These are phyloP conservation scores for Colletotrichum navitas DNA, from an alignment of 2,329 filamentous ascomycete species.

Conservation along the genomic window DNA sequence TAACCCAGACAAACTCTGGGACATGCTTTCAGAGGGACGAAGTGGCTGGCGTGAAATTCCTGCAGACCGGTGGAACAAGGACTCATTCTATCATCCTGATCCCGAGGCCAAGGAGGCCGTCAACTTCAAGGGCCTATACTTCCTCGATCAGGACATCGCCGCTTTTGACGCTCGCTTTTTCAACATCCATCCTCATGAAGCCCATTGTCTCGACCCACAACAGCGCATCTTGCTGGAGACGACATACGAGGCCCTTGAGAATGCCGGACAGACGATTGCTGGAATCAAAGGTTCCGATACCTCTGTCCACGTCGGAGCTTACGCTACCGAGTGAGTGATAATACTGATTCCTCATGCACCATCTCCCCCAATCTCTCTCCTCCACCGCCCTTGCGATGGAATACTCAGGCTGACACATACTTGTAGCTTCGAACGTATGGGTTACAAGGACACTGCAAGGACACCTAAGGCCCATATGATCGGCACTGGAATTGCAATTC, in stretches of 20 bases:
- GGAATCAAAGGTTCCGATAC: slow-evolving; percentile 8
- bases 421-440: slow-evolving; percentile 20
- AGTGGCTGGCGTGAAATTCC: slow-evolving; percentile 45
- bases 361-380: too few relatives aligned
- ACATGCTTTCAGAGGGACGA: slow-evolving; percentile 45
- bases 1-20: slow-evolving; percentile 48
- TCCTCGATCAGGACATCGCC: slow-evolving; percentile 42
- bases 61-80: slow-evolving; percentile 44
- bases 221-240: slow-evolving; percentile 4
- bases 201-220: slow-evolving; percentile 16
- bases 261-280: slow-evolving; percentile 24
- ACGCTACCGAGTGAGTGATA: slow-evolving; percentile 43
- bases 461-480: slow-evolving; percentile 55
- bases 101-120: slow-evolving; percentile 25
- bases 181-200: slow-evolving; percentile 43
- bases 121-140: slow-evolving; percentile 9
- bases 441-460: slow-evolving; percentile 25
- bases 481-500: slow-evolving; percentile 55
- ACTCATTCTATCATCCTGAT: slow-evolving; percentile 45
- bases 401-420: slow-evolving; percentile 5
- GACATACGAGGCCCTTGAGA: slow-evolving; percentile 12
- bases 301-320: slow-evolving; percentile 17
- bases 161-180: slow-evolving; percentile 48
- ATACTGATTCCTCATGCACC: slow-evolving; percentile 19
- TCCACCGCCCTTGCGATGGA: not conserved